Evolutionary conservation across 2,329 filamentous ascomycete genomes (phyloP).

Genomic region (Curvularia lunata): DNA sequence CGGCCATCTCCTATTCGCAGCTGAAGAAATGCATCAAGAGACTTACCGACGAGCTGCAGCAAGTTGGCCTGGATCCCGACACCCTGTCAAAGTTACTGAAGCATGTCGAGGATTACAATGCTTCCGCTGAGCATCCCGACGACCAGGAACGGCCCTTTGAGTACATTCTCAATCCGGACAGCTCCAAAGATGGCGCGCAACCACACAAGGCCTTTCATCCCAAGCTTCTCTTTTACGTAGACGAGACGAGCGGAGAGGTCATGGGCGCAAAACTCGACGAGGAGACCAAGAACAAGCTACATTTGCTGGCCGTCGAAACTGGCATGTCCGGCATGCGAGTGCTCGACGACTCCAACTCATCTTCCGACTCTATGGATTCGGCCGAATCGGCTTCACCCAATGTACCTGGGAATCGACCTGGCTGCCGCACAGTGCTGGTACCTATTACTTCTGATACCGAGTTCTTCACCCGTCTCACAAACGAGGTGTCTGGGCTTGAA

Average conservation of each 20-base stretch:
- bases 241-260: conserved; percentile 69
- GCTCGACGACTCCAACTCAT: conserved; percentile 35
- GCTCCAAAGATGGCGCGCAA: conserved; percentile 8
- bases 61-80: conserved; percentile 73
- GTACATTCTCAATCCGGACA: conserved; percentile 43
- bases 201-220: conserved; percentile 61
- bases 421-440: conserved; percentile 67
- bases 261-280: conserved; percentile 72
- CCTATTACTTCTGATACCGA: conserved; percentile 77
- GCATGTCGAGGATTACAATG: conserved; percentile 50
- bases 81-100: conserved; percentile 70
- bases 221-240: conserved; percentile 72
- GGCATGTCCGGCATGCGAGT: conserved; percentile 50
- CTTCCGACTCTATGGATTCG: conserved; percentile 12
- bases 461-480: conserved; percentile 79
- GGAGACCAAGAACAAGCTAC: conserved; percentile 68
- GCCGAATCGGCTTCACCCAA: background rate
- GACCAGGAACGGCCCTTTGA: conserved; percentile 44
- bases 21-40: conserved; percentile 90
- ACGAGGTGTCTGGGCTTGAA: conserved; percentile 73
- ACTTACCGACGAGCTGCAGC: conserved; percentile 72
- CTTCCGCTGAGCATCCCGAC: conserved; percentile 24
- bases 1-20: conserved; percentile 81
- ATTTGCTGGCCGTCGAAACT: conserved; percentile 62
- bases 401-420: conserved; percentile 18